Base-by-base conservation (phyloP, 1,284 basidiomycete genomes). In the Waitea zeae region DNA sequence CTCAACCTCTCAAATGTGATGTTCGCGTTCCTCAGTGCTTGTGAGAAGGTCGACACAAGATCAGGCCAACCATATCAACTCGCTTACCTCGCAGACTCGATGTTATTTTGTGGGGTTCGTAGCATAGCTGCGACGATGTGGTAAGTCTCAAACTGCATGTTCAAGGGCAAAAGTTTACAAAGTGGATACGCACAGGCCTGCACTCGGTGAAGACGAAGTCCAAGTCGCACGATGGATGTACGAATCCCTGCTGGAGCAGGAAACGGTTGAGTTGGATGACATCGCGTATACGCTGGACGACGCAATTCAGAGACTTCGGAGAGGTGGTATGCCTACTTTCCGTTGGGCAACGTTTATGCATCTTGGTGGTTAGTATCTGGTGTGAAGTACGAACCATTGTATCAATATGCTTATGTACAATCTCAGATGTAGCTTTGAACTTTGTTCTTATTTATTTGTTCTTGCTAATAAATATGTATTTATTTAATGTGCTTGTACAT, bases 21-120 rank as follows among this genome's bases (percentile, higher is more conserved):
- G 19, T 42, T 48, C 35, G 46, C 44, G 13, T 45, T 47, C 34
- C 43, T 49, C 18, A 46, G 44, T 12, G 46, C 49, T 11, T 50
- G 46, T 33, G 41, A 49, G 31, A 49, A 45, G n/a, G 44, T 44
- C 15, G 39, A 40, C 11, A 44, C 42, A 7, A 42, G 46, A 20
- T 34, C 36, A n/a, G 15, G 9, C 9, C 15, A 7, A 11, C n/a
- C 15, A 11, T 7, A 31, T 31, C 9, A n/a, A n/a, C 9, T 7
- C 9, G 7, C 14, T 7, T 14, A n/a, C 15, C 30, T 31, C 36
- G 39, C 42, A 17, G 37, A 42, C 12, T 40, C 44, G 11, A 34
- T 34, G 33, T n/a, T 28, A 27, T 34, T 34, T 9, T 18, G 13
- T 12, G 48, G 48, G 13, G 45, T 36, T 33, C 36, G 36, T 12